Percentiles rank a stretch among this genome's conserved stretches.
Evolutionary conservation across 1,139 yeast genomes (phyloP).

Genomic region (Schwanniomyces etchellsii): DNA sequence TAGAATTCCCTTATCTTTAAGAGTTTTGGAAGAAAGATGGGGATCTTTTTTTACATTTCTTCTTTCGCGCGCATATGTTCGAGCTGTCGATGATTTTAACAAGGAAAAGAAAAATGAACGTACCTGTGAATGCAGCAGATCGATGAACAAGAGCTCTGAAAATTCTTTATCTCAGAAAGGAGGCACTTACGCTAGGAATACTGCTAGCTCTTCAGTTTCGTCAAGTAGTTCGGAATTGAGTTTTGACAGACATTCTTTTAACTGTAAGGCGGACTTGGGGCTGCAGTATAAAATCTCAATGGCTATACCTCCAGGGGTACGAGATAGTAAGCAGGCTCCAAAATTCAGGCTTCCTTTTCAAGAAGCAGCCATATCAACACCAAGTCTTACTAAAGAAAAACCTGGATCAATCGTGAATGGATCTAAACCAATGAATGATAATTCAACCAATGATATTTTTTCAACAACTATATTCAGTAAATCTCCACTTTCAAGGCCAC

Average conservation of each 20-base stretch:
- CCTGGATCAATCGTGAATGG: slow-evolving; percentile 1
- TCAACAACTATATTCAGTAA: background rate
- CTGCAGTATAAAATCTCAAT: background rate
- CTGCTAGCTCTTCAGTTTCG: slow-evolving; percentile 2
- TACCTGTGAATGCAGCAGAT: background rate
- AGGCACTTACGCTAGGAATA: background rate
- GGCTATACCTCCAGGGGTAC: background rate
- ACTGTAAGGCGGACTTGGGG: slow-evolving; percentile 18
- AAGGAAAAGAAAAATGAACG: slow-evolving; percentile 10
- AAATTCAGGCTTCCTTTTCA: slow-evolving; percentile 65
- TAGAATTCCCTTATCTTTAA: slow-evolving; percentile 54
- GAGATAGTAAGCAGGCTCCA: slow-evolving; percentile 21
- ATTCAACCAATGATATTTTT: background rate
- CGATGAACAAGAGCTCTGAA: slow-evolving; percentile 5
- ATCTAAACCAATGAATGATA: background rate
- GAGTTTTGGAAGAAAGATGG: slow-evolving; percentile 66
- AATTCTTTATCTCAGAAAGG: background rate
- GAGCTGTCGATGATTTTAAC: slow-evolving; percentile 46
- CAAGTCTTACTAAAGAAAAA: background rate
- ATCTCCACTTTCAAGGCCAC: slow-evolving; percentile 7
- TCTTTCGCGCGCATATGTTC: slow-evolving; percentile 57
- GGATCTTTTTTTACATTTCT: slow-evolving; percentile 61
- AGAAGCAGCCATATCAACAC: slow-evolving; percentile 18
- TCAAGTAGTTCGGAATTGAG: slow-evolving; percentile 3
- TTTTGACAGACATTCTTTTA: slow-evolving; percentile 1